Evolutionary conservation across 805 yeast genomes (phyloP), one percentile per base, ranked within the genome.

Genomic region (Wickerhamomyces ciferrii): DNA sequence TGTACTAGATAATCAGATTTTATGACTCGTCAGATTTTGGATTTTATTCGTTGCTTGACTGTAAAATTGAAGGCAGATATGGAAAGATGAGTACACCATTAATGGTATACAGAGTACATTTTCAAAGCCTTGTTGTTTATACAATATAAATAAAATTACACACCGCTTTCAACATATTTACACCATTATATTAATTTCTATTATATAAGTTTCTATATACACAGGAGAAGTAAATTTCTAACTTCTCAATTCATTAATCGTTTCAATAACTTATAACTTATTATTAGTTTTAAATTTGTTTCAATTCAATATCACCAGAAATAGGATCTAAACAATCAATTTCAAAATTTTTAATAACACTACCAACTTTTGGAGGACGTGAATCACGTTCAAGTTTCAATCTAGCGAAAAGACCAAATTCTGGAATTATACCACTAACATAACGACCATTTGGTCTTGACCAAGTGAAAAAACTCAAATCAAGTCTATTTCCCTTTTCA

Each of bases 291-390:
- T 13, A 24, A 11, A 27, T 14, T 21, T 59, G 51, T 37, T 43
- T 51, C 32, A 75, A 46, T 10, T 66, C 59, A 34, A 77, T 57
- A 6, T 56, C 50, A 10, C 77, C 76, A 17, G 70, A 76, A 24
- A 76, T 53, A 35, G 72, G 63, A 49, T 75, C 78, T 4, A 76
- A 59, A 38, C 65, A 71, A 15, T 61, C 62, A 17, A 77, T 65
- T 19, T 53, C 55, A 25, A 76, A 73, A 42, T 65, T 63, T 8
- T 60, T 64, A 5, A 76, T 54, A 0, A 63, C 47, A 41, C 74
- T 76, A 1, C 83, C 83, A 34, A 77, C 69, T 13, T 55, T 59
- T 21, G 78, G 69, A 29, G 66, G 56, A 5, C 44, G 48, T 20
- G 48, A 51, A 11, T 55, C 53, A 14, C 57, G 56, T 5, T 54